A percentile compares a stretch with the other conserved stretches of the same genome.
These are phyloP conservation scores for Lactarius trivialis DNA, from an alignment of 768 basidiomycete genomes.

Conservation along the genomic window DNA sequence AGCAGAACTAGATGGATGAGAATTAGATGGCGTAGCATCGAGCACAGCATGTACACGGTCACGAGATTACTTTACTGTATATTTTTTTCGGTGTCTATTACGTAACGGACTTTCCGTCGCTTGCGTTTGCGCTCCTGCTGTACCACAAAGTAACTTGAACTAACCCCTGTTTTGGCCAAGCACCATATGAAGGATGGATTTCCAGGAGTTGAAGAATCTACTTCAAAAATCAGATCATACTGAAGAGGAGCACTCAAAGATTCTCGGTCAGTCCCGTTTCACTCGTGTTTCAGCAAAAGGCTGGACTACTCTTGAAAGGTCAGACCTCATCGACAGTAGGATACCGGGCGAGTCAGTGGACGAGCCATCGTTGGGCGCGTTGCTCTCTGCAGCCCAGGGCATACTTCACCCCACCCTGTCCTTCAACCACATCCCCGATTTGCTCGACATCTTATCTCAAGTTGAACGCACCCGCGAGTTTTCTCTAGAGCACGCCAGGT, in stretches of 20 bases:
- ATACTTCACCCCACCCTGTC: conserved; percentile 13
- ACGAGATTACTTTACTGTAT: neutral
- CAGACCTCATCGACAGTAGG: conserved; percentile 12
- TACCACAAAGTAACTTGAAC: too few relatives aligned
- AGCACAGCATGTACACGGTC: neutral
- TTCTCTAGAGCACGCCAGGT: conserved; percentile 14
- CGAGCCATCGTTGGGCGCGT: conserved; percentile 3
- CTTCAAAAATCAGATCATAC: conserved; percentile 11
- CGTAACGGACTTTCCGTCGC: neutral
- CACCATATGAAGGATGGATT: conserved; percentile 4
- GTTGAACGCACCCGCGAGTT: conserved; percentile 19
- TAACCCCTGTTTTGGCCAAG: neutral
- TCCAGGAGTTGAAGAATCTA: conserved; percentile 6
- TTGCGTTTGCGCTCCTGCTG: neutral
- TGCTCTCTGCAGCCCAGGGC: conserved; percentile 8
- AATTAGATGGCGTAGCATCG: neutral
- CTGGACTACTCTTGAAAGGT: conserved; percentile 9
- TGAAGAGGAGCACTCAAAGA: conserved; percentile 11
- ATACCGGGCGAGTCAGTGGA: neutral
- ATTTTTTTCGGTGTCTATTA: neutral
- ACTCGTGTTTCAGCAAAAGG: neutral
- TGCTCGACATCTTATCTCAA: conserved; percentile 20
- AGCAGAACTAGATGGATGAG: neutral
- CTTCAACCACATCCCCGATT: conserved; percentile 14
- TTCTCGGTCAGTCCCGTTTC: conserved; percentile 9